Base-by-base conservation (phyloP, 495 filamentous ascomycete species). In the Astrothelium subdiscretum region DNA sequence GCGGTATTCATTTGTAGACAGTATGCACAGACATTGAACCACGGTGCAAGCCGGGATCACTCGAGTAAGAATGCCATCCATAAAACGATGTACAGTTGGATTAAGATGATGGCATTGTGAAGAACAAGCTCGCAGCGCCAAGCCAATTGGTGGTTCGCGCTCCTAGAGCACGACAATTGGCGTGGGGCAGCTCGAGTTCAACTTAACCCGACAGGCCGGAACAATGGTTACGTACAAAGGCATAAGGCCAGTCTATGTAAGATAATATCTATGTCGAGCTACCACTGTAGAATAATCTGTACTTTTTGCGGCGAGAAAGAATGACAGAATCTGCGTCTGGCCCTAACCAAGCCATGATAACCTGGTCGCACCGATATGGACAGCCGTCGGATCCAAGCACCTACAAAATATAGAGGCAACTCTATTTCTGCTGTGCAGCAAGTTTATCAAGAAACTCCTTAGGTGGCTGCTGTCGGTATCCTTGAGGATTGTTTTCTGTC, bases 401-500 rank as follows among this genome's bases (percentile, higher is more conserved):
- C 48, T 24, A 54, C 48, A 54, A 29, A 27, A 6, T 22, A 8
- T 32, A 13, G 43, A 32, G 15, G 32, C 22, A 24, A n/a, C n/a
- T 48, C 59, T 52, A 62, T 62, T 76, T 73, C 35, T 58, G 81
- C 76, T 83, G 31, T 31, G 62, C 80, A 78, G 90, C 85, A 68
- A 94, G 71, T 68, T 80, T 79, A 61, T 88, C 86, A 31, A 97
- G 70, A 67, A 98, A 80, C 73, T 88, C 86, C 63, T 90, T 82
- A 32, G 94, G 94, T 24, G 94, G 91, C 66, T 89, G 77, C 76
- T 97, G 92, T 59, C 90, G 80, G 77, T 97, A 97, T 20, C 94
- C 94, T 77, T 90, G 82, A 44, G 94, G 94, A 77, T 98, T 97
- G 77, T 97, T 97, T 74, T 88, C 82, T 1, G 84, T 86, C 94